Percentiles rank a stretch among this genome's conserved stretches.
phyloP scores from a whole-genome alignment of 1,284 basidiomycete species.

The Papiliotrema terrestris region DNA sequence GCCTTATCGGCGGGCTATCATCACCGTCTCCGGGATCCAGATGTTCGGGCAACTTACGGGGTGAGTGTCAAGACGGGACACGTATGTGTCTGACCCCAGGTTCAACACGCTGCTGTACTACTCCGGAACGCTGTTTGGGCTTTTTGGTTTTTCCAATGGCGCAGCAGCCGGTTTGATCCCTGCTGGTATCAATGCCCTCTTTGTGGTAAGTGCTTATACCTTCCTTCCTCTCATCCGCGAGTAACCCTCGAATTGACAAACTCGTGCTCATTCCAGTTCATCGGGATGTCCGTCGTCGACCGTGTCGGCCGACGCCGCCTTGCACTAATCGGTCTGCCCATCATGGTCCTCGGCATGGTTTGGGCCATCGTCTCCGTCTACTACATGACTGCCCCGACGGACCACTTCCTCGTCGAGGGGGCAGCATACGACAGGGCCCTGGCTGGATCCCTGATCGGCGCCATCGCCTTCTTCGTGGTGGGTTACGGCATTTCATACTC shows the following conservation, averaged over 20 bases:
- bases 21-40: conserved; percentile 17
- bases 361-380: not conserved
- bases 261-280: not conserved
- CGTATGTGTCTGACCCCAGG: not conserved
- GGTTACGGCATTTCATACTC: conserved; percentile 37
- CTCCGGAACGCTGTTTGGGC: not conserved
- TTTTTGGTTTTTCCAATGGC: not conserved
- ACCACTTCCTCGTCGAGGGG: not conserved
- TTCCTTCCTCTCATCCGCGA: no score
- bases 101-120: not conserved
- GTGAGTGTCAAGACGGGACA: not conserved
- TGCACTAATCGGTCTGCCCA: conserved; percentile 20
- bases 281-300: conserved; percentile 20
- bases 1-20: conserved; percentile 22
- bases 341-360: conserved; percentile 15
- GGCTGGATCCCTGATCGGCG: conserved; percentile 29
- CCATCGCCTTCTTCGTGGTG: conserved; percentile 31
- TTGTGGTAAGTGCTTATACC: not conserved
- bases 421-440: conserved; percentile 6
- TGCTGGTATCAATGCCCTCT: conserved; percentile 1
- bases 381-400: not conserved
- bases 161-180: conserved; percentile 1
- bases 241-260: no score
- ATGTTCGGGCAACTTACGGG: conserved; percentile 32
- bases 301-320: conserved; percentile 35